These are phyloP conservation scores for Crucihimalaya himalaica DNA, from an alignment of 345 rosid species.

Conservation along the genomic window DNA sequence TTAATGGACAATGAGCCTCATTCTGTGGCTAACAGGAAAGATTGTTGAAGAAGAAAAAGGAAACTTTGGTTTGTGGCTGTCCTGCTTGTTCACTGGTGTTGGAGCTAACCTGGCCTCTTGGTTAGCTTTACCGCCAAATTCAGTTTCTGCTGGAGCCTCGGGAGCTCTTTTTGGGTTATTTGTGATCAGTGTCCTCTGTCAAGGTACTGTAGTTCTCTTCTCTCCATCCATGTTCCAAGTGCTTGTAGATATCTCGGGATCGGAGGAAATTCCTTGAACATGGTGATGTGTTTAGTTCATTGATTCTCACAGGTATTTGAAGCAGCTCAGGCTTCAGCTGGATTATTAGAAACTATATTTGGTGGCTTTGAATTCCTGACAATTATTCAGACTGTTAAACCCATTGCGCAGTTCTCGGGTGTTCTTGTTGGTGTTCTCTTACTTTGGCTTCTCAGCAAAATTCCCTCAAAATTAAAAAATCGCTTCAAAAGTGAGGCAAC, in stretches of 20 bases:
- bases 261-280: slow-evolving; percentile 96
- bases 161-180: slow-evolving; percentile 91
- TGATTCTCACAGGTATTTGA: slow-evolving; percentile 64
- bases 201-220: slow-evolving; percentile 50
- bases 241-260: slow-evolving; percentile 74
- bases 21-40: slow-evolving; percentile 55
- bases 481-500: slow-evolving; percentile 37
- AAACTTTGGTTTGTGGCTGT: slow-evolving; percentile 74
- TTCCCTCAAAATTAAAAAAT: slow-evolving; percentile 47
- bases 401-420: slow-evolving; percentile 89
- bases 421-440: slow-evolving; percentile 77
- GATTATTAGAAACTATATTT: slow-evolving; percentile 49
- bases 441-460: slow-evolving; percentile 72
- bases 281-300: slow-evolving; percentile 1
- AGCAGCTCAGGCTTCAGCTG: slow-evolving; percentile 84
- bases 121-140: slow-evolving; percentile 80
- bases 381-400: slow-evolving; percentile 63
- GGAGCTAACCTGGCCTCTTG: slow-evolving; percentile 89
- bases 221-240: neutral
- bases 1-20: slow-evolving; percentile 19
- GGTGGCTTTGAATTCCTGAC: slow-evolving; percentile 39
- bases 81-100: slow-evolving; percentile 71
- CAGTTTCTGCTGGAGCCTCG: slow-evolving; percentile 85
- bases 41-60: slow-evolving; percentile 96
- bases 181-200: slow-evolving; percentile 79